A percentile compares a stretch with the other conserved stretches of the same genome.
Evolutionary conservation across 768 basidiomycete species (phyloP).

Genomic region (Suillus discolor): DNA sequence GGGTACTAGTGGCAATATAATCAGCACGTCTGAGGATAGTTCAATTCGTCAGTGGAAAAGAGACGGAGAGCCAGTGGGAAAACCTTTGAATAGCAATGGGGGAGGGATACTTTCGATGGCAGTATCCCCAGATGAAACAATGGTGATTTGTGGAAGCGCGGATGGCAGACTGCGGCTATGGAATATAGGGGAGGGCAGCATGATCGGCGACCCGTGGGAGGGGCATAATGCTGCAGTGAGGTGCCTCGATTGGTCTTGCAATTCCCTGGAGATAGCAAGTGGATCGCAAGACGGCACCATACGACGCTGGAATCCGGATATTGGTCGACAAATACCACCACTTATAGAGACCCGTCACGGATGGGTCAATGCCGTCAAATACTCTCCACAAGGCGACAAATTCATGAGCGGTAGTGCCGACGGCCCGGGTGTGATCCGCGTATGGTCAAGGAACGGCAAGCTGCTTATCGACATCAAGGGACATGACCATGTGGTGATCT

Average conservation of each 20-base stretch:
- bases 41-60: neutral
- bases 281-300: slow-evolving; percentile 7
- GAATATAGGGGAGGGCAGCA: neutral
- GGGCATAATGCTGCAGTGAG: neutral
- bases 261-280: neutral
- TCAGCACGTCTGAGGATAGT: neutral
- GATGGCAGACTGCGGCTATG: neutral
- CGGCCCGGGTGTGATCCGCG: too few species aligned
- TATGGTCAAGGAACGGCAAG: neutral
- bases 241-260: neutral
- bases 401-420: neutral
- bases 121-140: neutral
- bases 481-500: fast-evolving
- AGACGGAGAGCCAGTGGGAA: neutral
- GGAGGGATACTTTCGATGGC: neutral
- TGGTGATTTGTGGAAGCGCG: neutral
- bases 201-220: too few species aligned
- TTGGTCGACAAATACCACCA: neutral
- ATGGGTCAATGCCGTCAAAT: neutral
- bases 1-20: neutral
- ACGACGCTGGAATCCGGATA: slow-evolving; percentile 14
- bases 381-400: neutral
- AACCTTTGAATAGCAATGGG: neutral
- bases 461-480: neutral
- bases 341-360: neutral